Base-by-base conservation (phyloP, 2,329 filamentous ascomycete species). In the Acrodontium crateriforme region DNA sequence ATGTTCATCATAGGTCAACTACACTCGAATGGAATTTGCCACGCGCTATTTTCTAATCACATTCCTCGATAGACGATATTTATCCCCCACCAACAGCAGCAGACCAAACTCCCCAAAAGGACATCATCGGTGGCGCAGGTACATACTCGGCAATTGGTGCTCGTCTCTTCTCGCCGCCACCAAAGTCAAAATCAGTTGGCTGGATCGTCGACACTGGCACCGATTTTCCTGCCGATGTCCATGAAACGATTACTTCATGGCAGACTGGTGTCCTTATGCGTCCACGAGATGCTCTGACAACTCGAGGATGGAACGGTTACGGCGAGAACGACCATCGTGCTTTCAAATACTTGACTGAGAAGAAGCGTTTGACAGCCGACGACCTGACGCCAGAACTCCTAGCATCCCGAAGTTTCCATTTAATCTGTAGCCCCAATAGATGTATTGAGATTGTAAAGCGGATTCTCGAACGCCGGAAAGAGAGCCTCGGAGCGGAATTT, bases 301-400 rank as follows among this genome's bases (percentile, higher is more conserved):
- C 89, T 0, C 72, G 83, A 24, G 85, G 79, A 24, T 93, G 83
- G 82, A 95, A 95, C 52, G 80, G 80, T 27, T 95, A 95, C 50
- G 72, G 76, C 19, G 67, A 70, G 17, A 65, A 52, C 32, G 44
- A 52, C 12, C 40, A 45, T 20, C 38, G 51, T 4, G 44, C 76
- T 6, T 98, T 98, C 63, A 76, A 73, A 50, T 98, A 95, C 53
- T 64, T 74, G 28, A 94, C 85, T 1, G 77, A 82, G 1, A 95
- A 94, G 57, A 64, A 80, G 38, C 78, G 84, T 5, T 63, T 98
- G 10, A 77, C 80, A 3, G 76, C 76, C 17, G 58, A 67, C 8
- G 78, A 84, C 47, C 65, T 95, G 7, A 71, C 69, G 3, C 63
- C 67, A 18, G 49, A 61, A 0, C 63, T 92, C 16, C 62, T 92